Percentiles rank a stretch among this genome's conserved stretches.
Evolutionary conservation across 208 protist genomes (phyloP).

Genomic region (Tritrichomonas foetus): DNA sequence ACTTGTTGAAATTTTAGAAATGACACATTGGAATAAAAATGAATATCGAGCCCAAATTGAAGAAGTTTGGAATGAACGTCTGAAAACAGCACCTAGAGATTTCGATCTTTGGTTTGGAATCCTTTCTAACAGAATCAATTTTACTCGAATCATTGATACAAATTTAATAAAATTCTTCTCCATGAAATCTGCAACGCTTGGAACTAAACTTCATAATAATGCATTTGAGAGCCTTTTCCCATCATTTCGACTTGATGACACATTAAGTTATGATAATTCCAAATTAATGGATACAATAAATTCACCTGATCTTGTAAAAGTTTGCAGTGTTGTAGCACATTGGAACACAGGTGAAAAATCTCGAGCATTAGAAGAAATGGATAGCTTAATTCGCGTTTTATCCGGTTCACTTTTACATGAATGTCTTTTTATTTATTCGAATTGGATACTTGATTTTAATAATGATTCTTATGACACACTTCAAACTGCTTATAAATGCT

Average conservation of each 20-base stretch:
- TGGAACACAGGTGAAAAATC: background rate
- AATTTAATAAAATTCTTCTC: background rate
- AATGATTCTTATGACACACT: background rate
- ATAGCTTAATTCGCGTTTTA: background rate
- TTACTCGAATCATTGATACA: background rate
- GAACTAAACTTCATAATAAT: background rate
- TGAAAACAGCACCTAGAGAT: conserved; percentile 4
- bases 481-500: background rate
- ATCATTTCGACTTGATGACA: background rate
- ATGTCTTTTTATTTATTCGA: background rate
- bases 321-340: background rate
- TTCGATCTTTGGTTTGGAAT: background rate
- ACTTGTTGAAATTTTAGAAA: background rate
- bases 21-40: background rate
- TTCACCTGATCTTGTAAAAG: background rate
- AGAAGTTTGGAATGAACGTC: background rate
- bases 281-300: no score
- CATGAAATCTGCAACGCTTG: background rate
- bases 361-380: background rate
- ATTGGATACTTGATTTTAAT: background rate
- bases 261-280: no score
- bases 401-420: background rate
- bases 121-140: background rate
- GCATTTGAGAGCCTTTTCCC: background rate
- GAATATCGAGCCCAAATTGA: background rate